Evolutionary conservation across 1,284 basidiomycete species (phyloP), one percentile per base, ranked within the genome.

Genomic region (Phylloboletellus chloephorus): DNA sequence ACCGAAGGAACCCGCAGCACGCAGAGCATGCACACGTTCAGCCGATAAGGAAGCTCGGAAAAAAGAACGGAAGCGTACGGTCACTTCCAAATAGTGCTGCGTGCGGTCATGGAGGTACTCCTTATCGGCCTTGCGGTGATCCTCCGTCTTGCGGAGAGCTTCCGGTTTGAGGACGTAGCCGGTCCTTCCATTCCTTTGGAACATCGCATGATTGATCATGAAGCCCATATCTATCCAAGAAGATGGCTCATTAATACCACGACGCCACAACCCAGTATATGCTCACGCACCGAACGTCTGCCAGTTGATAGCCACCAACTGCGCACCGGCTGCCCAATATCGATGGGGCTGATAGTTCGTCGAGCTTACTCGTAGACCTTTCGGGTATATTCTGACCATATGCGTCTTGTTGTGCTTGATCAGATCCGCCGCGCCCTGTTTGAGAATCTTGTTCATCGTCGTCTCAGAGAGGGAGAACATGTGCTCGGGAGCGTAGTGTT

Each of bases 281-380:
- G 13, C 28, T 45, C 64, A 76, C 41, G 32, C 52, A 91, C 89
- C 91, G 52, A 84, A 84, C 0, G 93, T 98, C 65, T 99, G 96
- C 89, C 93, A 98, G 63, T 99, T 99, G 47, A 98, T 75, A 5
- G 96, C 92, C 0, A 96, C 93, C n/a, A 98, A 65, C 64, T 98
- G 95, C 12, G 83, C 82, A 0, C 95, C 95, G 0, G 82, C 81
- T 0, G 80, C 78, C 95, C 95, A 99, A 63, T 82, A 92, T 26
- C 84, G 76, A 63, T 89, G 81, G 4, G 95, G 95, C 51, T 88
- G 76, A 58, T 87, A 98, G 63, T 99, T 99, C 16, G 84, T 84
- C 47, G 87, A 91, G 48, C 74, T 82, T 32, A 96, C 69, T 38
- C 93, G 68, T 26, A 73, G 80, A 1, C 88, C 92, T 54, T 87